phyloP scores from a whole-genome alignment of 306 rosid genomes.

The Casuarina equisetifolia region DNA sequence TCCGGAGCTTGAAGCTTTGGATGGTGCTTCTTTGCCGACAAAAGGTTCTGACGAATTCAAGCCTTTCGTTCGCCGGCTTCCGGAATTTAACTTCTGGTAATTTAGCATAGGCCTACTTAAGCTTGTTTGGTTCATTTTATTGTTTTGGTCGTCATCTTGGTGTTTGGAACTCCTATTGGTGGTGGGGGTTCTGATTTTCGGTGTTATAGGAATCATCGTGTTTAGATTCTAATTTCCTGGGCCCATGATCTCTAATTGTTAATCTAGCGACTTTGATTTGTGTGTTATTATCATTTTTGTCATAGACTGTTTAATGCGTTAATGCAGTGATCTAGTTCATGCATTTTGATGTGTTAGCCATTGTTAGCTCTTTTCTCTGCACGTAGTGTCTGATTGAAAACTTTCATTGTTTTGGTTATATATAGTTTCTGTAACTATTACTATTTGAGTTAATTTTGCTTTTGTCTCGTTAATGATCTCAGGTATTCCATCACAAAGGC shows the following conservation, averaged over 20 bases:
- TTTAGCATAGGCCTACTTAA: background rate
- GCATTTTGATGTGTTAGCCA: too few species aligned
- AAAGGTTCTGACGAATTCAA: constrained; percentile 36
- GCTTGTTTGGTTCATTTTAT: background rate
- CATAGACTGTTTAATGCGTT: too few species aligned
- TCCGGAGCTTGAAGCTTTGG: constrained; percentile 6
- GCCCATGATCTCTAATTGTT: background rate
- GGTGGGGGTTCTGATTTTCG: background rate
- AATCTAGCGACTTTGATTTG: background rate
- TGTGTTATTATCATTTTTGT: background rate
- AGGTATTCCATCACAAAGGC: constrained; percentile 27
- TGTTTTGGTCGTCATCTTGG: background rate
- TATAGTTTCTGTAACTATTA: background rate
- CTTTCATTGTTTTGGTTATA: background rate
- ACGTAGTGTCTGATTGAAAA: too few species aligned
- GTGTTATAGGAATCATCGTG: background rate
- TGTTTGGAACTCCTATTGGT: background rate
- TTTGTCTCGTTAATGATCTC: background rate
- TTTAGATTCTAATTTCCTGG: background rate
- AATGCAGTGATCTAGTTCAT: too few species aligned
- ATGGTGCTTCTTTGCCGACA: constrained; percentile 24
- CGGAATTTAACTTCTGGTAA: constrained; percentile 45
- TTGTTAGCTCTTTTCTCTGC: too few species aligned
- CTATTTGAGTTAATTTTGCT: background rate
- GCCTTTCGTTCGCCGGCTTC: constrained; percentile 42